Evolutionary conservation across 2,329 filamentous ascomycete genomes (phyloP).

Genomic region (Fusarium hostae): DNA sequence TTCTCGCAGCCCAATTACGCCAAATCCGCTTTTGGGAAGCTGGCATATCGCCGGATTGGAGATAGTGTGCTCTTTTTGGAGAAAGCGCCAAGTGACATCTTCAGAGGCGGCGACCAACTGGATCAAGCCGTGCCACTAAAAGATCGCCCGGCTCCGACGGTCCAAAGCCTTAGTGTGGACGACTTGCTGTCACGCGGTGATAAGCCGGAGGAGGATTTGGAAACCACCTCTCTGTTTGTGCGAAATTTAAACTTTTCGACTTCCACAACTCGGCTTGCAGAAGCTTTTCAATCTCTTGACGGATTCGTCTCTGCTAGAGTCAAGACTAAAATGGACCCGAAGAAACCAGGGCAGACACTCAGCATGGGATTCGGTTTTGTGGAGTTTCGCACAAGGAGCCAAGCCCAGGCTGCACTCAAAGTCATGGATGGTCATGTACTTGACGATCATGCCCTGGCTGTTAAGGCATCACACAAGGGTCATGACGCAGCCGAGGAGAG

Average conservation of each 20-base stretch:
- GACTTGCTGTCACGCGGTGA: slow-evolving; percentile 73
- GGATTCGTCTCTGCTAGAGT: slow-evolving; percentile 91
- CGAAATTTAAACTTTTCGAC: slow-evolving; percentile 95
- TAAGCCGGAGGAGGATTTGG: slow-evolving; percentile 64
- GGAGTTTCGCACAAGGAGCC: slow-evolving; percentile 81
- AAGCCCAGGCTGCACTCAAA: slow-evolving; percentile 81
- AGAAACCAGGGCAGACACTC: slow-evolving; percentile 84
- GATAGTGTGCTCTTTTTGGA: slow-evolving; percentile 93
- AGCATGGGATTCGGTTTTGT: slow-evolving; percentile 99
- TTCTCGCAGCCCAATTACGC: slow-evolving; percentile 83
- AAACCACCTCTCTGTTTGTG: slow-evolving; percentile 86
- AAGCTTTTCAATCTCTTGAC: slow-evolving; percentile 82
- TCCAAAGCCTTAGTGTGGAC: slow-evolving; percentile 72
- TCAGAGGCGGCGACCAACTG: slow-evolving; percentile 55
- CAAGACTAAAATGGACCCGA: slow-evolving; percentile 94
- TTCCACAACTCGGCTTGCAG: slow-evolving; percentile 77
- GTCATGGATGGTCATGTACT: slow-evolving; percentile 90
- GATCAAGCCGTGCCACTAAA: slow-evolving; percentile 47
- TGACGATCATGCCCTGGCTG: slow-evolving; percentile 86
- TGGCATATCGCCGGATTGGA: slow-evolving; percentile 91
- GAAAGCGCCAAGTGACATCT: slow-evolving; percentile 88
- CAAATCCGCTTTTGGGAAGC: slow-evolving; percentile 81
- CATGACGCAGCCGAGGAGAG: slow-evolving; percentile 89
- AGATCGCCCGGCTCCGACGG: slow-evolving; percentile 53
- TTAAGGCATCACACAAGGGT: slow-evolving; percentile 88